Conservation (phyloP, 768 basidiomycete species). For the Tulasnella sp. region DNA sequence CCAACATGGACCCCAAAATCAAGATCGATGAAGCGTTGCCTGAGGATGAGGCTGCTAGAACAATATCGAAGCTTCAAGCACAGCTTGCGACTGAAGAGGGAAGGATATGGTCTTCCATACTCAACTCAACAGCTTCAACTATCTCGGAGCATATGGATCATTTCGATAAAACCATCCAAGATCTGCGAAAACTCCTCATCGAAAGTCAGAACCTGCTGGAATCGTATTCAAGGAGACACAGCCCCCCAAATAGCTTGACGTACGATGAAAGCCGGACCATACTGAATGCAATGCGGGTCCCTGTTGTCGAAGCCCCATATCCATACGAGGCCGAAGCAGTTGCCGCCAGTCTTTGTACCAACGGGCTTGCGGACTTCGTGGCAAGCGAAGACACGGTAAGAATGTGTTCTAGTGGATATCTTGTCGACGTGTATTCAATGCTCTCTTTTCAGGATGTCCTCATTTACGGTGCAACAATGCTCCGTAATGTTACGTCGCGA, state of each 20-base stretch:
- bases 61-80: conserved; percentile 54
- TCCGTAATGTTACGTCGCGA: conserved; percentile 68
- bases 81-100: conserved; percentile 60
- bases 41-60: not conserved
- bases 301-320: conserved; percentile 62
- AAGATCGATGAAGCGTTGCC: not conserved
- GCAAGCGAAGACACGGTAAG: conserved; percentile 84
- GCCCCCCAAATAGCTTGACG: conserved; percentile 58
- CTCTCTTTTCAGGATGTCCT: conserved; percentile 60
- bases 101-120: conserved; percentile 52
- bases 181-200: conserved; percentile 39
- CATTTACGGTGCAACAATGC: conserved; percentile 73
- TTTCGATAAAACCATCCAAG: conserved; percentile 31
- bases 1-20: not conserved
- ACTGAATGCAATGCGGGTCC: conserved; percentile 75
- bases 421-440: not conserved
- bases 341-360: conserved; percentile 68
- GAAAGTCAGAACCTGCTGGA: conserved; percentile 56
- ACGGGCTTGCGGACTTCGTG: conserved; percentile 79
- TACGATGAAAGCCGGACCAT: conserved; percentile 69
- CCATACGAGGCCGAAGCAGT: conserved; percentile 83
- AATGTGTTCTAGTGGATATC: conserved; percentile 16
- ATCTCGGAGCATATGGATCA: not conserved
- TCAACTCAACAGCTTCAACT: conserved; percentile 11
- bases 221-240: conserved; percentile 61